Base-by-base conservation (phyloP, 805 yeast genomes). In the Candida yuanshanica region DNA sequence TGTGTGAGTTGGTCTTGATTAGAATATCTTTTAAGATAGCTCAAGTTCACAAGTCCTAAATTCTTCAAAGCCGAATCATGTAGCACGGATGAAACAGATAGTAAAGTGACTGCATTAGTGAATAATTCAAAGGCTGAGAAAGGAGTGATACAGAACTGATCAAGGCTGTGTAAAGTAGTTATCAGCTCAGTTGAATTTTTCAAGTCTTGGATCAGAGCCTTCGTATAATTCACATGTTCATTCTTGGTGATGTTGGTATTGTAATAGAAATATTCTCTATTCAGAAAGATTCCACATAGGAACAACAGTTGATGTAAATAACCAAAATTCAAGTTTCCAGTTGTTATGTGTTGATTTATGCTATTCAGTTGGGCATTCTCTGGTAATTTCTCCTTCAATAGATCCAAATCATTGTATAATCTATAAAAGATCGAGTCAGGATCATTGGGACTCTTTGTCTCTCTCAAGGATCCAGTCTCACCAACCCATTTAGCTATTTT, bases 401-500 rank as follows among this genome's bases (percentile, higher is more conserved):
- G 31, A 20, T 56, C 55, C 20, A 66, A 42, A 33, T 55, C 57
- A 9, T 45, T 34, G 7, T 59, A 53, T 5, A 66, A 42, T 18
- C 51, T 48, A 33, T 42, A 47, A 41, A 56, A 64, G 4, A 53
- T 50, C 4, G 68, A 62, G 4, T 50, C 41, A 13, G 45, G 38
- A 10, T 55, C 49, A 65, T 62, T 60, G 7, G 69, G 69, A 14
- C 53, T 53, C 12, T 46, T 32, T 16, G 41, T 46, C n/a, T 60
- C 67, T n/a, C 48, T 36, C 32, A 53, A 53, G 0, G 60, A 61
- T 2, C 65, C 67, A 13, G 53, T 51, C 36, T 62, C 66, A 5
- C 69, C 66, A 1, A 62, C 64, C 69, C 69, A 65, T 43, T 62
- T 60, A 3, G 69, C 66, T 17, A 63, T 59, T 21, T 55, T 52